Evolutionary conservation across 148 eudicot genomes (phyloP).

Genomic region (Nepenthes mirabilis): DNA sequence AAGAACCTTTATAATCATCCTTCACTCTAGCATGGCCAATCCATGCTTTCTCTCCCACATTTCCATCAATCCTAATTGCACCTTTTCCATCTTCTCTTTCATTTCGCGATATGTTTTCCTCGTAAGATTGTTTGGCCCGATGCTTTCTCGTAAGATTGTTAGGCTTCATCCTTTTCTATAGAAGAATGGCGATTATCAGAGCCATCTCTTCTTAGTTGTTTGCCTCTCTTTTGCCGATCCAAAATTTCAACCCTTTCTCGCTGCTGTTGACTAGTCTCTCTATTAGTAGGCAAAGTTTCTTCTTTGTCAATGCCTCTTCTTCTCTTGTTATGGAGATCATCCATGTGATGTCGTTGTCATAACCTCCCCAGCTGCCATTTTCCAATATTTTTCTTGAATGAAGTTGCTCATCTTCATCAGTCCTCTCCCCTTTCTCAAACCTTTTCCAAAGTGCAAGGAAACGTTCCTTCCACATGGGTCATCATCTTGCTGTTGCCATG

Average conservation of each 20-base stretch:
- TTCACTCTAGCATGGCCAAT: slow-evolving; percentile 46
- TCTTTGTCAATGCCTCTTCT: slow-evolving; percentile 62
- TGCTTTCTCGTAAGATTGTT: slow-evolving; percentile 58
- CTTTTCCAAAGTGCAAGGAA: slow-evolving; percentile 46
- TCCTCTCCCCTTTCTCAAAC: slow-evolving; percentile 49
- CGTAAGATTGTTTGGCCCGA: slow-evolving; percentile 48
- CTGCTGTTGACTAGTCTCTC: slow-evolving; percentile 55
- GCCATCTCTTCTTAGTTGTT: slow-evolving; percentile 32
- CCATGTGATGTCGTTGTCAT: slow-evolving; percentile 46
- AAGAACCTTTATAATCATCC: slow-evolving; percentile 52
- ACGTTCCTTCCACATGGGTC: slow-evolving; percentile 39
- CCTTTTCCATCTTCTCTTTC: slow-evolving; percentile 62
- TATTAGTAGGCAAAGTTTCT: slow-evolving; percentile 35
- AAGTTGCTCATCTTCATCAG: slow-evolving; percentile 59
- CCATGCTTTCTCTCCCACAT: slow-evolving; percentile 59
- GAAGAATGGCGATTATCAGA: slow-evolving; percentile 41
- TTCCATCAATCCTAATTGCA: slow-evolving; percentile 29
- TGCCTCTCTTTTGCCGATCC: slow-evolving; percentile 62
- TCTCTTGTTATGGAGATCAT: slow-evolving; percentile 57
- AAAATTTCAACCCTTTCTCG: slow-evolving; percentile 65
- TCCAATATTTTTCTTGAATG: slow-evolving; percentile 49
- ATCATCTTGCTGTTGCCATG: slow-evolving; percentile 48
- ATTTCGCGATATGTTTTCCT: slow-evolving; percentile 43
- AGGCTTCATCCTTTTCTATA: slow-evolving; percentile 58
- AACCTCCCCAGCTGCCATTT: slow-evolving; percentile 52